Evolutionary conservation across 352 stramenopile genomes (phyloP), one percentile per base, ranked within the genome.

Genomic region (Halophytophthora polymorphica): DNA sequence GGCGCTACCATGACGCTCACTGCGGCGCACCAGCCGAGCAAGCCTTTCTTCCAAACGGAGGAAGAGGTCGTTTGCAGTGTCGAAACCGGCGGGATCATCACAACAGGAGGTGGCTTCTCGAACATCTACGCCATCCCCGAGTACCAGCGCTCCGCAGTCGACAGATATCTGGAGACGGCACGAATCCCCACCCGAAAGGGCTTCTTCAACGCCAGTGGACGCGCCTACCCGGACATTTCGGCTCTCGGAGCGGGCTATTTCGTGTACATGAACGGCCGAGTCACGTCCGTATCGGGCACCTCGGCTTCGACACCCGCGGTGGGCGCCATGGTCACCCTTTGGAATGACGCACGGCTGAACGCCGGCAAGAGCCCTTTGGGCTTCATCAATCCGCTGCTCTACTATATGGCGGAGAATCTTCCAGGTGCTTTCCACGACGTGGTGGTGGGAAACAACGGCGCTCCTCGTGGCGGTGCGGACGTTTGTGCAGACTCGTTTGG

Each of bases 211-310:
- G 55, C 58, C 14, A 82, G 67, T 37, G 90, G 91, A 3, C 76
- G 91, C 31, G 91, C 78, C 2, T 98, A 96, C 47, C 91, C 91
- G 4, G 91, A 98, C 58, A 73, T 98, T 11, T 65, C 89, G 0
- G 80, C 87, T 6, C 53, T 95, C 1, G 91, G 87, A 6, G 64
- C 73, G 7, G 46, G 64, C 13, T 97, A 88, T 59, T 56, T 71
- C 21, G 83, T 93, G 18, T 71, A 76, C 25, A 73, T 93, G 39
- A 65, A 86, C 41, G 75, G 65, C 0, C 53, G 48, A 4, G 58
- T 69, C 22, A 77, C 70, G 1, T 51, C 55, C 0, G 77, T 92
- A 4, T 90, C 78, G 10, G 84, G 90, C 7, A 97, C 90, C 4
- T 97, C 87, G 12, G 83, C 78, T 25, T 93, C 88, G 3, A 90